These are phyloP conservation scores for Acephala macrosclerotiorum DNA, from an alignment of 2,329 filamentous ascomycete species.

Conservation along the genomic window DNA sequence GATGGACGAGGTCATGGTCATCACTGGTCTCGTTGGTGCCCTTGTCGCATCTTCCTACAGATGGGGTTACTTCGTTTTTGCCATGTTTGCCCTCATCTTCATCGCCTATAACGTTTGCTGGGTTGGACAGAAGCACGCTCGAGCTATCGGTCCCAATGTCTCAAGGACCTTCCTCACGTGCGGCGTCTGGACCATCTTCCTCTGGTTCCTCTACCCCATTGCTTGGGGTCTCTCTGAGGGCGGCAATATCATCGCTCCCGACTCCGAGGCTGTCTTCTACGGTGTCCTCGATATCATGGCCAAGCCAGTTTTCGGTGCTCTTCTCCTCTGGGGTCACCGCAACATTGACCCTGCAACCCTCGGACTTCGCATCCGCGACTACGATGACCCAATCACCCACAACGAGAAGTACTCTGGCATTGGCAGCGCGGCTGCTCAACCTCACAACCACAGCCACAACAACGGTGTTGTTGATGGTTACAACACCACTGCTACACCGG, in stretches of 20 bases:
- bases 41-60: conserved; percentile 69
- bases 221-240: conserved; percentile 70
- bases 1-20: conserved; percentile 70
- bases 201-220: conserved; percentile 72
- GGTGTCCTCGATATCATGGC: conserved; percentile 70
- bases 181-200: conserved; percentile 63
- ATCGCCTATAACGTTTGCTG: conserved; percentile 65
- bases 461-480: neutral
- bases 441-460: neutral
- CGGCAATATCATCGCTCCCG: conserved; percentile 69
- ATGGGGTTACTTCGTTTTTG: conserved; percentile 71
- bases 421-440: neutral
- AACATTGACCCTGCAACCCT: conserved; percentile 65
- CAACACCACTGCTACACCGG: neutral
- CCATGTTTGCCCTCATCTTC: conserved; percentile 61
- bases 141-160: conserved; percentile 60
- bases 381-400: conserved; percentile 12
- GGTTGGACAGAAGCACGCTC: conserved; percentile 64
- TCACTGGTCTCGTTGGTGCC: conserved; percentile 71
- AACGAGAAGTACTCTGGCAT: neutral
- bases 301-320: conserved; percentile 67
- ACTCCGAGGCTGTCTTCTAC: conserved; percentile 72
- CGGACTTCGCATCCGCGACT: conserved; percentile 54
- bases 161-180: conserved; percentile 60
- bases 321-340: conserved; percentile 67